These are phyloP conservation scores for Thelonectria blattea DNA, from an alignment of 2,329 filamentous ascomycete species.

Conservation along the genomic window DNA sequence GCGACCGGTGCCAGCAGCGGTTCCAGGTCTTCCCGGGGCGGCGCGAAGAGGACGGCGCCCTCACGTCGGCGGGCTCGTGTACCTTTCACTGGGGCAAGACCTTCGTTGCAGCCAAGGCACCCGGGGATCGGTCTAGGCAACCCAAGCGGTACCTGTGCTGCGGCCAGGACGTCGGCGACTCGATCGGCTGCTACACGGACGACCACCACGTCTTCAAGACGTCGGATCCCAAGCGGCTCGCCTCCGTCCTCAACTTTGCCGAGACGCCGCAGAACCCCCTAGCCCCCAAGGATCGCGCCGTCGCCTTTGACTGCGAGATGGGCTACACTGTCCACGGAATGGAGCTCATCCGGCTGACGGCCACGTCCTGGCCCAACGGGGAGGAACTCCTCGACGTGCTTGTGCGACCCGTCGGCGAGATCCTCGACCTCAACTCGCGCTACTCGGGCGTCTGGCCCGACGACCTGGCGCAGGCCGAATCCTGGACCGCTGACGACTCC, in stretches of 20 bases:
- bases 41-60: conserved; percentile 74
- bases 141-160: conserved; percentile 80
- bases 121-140: conserved; percentile 61
- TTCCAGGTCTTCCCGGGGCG: conserved; percentile 94
- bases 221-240: conserved; percentile 75
- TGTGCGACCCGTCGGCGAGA: conserved; percentile 80
- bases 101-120: conserved; percentile 62
- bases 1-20: conserved; percentile 82
- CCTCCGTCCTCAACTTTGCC: conserved; percentile 78
- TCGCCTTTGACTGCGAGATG: conserved; percentile 98
- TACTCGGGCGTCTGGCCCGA: conserved; percentile 87
- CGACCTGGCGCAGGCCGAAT: conserved; percentile 72
- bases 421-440: conserved; percentile 89
- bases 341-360: conserved; percentile 89
- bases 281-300: conserved; percentile 61
- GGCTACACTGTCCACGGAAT: conserved; percentile 88
- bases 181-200: conserved; percentile 73
- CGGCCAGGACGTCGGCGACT: conserved; percentile 73
- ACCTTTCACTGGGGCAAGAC: conserved; percentile 79
- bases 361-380: conserved; percentile 83
- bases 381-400: conserved; percentile 81
- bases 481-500: conserved; percentile 49
- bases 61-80: conserved; percentile 80
- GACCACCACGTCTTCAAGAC: conserved; percentile 88
- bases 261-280: conserved; percentile 72